A percentile compares a stretch with the other conserved stretches of the same genome.
These are phyloP conservation scores for Pistacia integerrima DNA, from an alignment of 345 rosid genomes.

Conservation along the genomic window DNA sequence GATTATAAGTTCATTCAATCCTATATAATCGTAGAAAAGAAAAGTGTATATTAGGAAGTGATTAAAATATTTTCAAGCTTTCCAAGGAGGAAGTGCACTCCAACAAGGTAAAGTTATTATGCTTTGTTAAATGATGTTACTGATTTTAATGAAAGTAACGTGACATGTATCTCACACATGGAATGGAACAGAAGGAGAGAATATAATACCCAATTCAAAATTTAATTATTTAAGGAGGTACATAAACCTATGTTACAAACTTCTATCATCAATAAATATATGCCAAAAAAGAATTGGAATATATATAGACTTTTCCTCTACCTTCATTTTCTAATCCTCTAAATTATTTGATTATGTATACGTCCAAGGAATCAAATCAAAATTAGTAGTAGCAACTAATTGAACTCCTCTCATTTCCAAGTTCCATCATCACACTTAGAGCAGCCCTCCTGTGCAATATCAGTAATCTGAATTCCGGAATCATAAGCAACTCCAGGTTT, in stretches of 20 bases:
- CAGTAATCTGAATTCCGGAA: conserved; percentile 71
- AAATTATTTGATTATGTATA: neutral
- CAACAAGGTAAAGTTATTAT: neutral
- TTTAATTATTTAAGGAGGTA: neutral
- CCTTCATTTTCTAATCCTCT: neutral
- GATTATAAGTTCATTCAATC: too few species aligned
- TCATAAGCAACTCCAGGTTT: conserved; percentile 59
- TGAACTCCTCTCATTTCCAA: conserved; percentile 45
- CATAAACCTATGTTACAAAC: neutral
- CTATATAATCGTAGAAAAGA: too few species aligned
- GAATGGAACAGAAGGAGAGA: too few species aligned
- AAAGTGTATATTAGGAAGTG: too few species aligned
- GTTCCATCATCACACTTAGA: conserved; percentile 50
- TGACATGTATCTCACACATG: too few species aligned
- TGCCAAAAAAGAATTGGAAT: neutral
- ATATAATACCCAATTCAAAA: neutral
- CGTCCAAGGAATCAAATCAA: neutral
- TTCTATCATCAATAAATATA: neutral
- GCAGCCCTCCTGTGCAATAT: conserved; percentile 91
- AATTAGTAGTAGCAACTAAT: neutral
- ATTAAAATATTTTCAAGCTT: too few species aligned
- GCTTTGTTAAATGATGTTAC: neutral
- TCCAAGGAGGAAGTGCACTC: too few species aligned
- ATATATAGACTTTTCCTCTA: neutral
- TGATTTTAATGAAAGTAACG: too few species aligned